Evolutionary conservation across 331 rosid genomes (phyloP), one percentile per base, ranked within the genome.

Genomic region (Ulmus americana): DNA sequence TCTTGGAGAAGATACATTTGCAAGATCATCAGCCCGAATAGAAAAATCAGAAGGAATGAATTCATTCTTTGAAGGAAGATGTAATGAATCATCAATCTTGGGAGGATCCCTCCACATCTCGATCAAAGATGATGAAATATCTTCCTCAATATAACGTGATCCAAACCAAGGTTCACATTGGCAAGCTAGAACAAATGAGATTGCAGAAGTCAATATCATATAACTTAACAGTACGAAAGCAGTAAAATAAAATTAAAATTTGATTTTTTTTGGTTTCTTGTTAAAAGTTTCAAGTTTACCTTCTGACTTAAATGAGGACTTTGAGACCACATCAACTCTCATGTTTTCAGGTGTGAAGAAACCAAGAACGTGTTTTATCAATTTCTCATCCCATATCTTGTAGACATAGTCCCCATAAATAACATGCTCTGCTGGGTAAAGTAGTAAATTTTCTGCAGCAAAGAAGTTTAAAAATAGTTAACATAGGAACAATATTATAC

Each of bases 161-260:
- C 95, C 95, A 86, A 89, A 92, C 98, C 98, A 92, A 59, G 98
- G 95, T 73, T 92, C 98, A 45, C 64, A 44, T 46, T 83, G 83
- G 64, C 70, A 70, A 77, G 70, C 98, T 92, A 28, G 95, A 53
- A 78, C 66, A 47, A 65, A 65, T 54, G 45, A 10, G 49, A 69
- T 20, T 35, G 16, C 3, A 46, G 35, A 58, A 28, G 56, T 43
- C 11, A 46, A 54, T 61, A 49, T 67, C 44, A 71, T 56, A 12
- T 51, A 49, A 47, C 77, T 59, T 63, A 59, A 77, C 4, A 3
- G 35, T 28, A 28, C 2, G 35, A 28, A 28, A 28, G 35, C 35
- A 28, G 35, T 28, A 28, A 28, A 28, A 28, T 28, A 28, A 28
- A 28, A 28, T 28, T 28, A 28, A 28, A 28, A 28, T 28, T 28